Percentiles rank a stretch among this genome's conserved stretches.
Conservation (phyloP, 2,329 filamentous ascomycete genomes). For the Blastomyces percursus region DNA sequence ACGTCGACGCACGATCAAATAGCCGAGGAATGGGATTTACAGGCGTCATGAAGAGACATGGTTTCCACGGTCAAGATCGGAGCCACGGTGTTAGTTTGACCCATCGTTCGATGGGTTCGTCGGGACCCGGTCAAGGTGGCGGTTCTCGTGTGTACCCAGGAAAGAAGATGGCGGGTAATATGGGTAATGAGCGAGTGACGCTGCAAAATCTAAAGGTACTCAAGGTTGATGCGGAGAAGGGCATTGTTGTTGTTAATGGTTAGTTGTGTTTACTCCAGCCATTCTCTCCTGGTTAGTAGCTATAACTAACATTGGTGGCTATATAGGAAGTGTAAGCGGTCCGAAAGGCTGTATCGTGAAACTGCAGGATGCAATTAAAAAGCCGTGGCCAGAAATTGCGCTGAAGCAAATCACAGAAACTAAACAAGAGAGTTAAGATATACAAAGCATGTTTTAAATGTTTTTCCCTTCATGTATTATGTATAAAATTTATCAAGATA, state of each 20-base stretch:
- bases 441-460: not conserved
- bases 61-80: constrained; percentile 76
- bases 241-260: constrained; percentile 81
- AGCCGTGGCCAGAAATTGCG: constrained; percentile 53
- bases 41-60: constrained; percentile 95
- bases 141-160: constrained; percentile 88
- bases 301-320: constrained; percentile 1
- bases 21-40: constrained; percentile 86
- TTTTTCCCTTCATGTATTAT: constrained; percentile 27
- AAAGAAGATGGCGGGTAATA: constrained; percentile 95
- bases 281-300: not conserved
- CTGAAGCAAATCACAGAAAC: constrained; percentile 35
- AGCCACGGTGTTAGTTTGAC: constrained; percentile 93
- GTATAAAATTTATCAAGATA: constrained; percentile 24
- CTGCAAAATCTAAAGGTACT: constrained; percentile 85
- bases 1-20: constrained; percentile 70
- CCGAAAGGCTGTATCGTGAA: constrained; percentile 77
- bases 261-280: constrained; percentile 17
- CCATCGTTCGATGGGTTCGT: constrained; percentile 83
- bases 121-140: constrained; percentile 79
- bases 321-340: constrained; percentile 60
- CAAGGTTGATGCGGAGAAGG: constrained; percentile 75
- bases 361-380: constrained; percentile 85
- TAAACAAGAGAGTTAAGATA: not conserved
- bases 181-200: constrained; percentile 83